Evolutionary conservation across 2,329 filamentous ascomycete genomes (phyloP).

Genomic region (Aspergillus pseudotamarii): DNA sequence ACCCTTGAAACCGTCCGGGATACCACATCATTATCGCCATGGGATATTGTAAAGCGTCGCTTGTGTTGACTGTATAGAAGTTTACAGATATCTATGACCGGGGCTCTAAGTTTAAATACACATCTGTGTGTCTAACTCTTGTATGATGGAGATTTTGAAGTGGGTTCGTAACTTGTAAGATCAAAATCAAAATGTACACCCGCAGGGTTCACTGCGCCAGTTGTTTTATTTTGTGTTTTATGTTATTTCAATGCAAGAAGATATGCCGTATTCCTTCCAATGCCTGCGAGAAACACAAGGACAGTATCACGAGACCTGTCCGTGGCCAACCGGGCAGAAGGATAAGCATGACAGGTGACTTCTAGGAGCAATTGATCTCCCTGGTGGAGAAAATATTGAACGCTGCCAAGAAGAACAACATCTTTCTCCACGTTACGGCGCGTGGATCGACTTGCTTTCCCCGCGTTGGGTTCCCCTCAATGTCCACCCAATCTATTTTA

Average conservation of each 20-base stretch:
- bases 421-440: slow-evolving; percentile 1
- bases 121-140: background rate
- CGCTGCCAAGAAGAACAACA: background rate
- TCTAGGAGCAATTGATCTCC: background rate
- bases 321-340: background rate
- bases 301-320: background rate
- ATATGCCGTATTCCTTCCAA: background rate
- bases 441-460: slow-evolving; percentile 7
- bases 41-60: background rate
- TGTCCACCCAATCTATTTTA: slow-evolving; percentile 9
- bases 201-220: background rate
- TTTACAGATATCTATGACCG: background rate
- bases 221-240: background rate
- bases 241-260: background rate
- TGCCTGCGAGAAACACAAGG: background rate
- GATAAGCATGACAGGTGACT: background rate
- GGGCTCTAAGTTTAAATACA: no score
- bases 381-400: slow-evolving; percentile 5
- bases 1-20: background rate
- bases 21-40: background rate
- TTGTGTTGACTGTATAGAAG: background rate
- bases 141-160: background rate
- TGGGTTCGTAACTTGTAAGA: no score
- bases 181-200: background rate
- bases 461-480: slow-evolving; percentile 17